Base-by-base conservation (phyloP, 208 protist species). In the Leishmania amazonensis region DNA sequence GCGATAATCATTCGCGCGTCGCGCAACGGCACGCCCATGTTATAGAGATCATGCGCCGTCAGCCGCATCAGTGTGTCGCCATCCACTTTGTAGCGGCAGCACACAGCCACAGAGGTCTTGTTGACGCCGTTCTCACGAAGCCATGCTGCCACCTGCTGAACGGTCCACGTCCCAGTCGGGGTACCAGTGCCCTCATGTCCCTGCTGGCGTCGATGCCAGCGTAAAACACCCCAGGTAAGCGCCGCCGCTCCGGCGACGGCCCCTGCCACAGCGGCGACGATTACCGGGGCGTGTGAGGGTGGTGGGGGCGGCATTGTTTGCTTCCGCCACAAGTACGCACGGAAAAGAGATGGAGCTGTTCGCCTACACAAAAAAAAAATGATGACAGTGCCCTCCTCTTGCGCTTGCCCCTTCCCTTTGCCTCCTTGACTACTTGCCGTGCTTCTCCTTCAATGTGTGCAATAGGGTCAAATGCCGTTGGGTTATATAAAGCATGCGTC, bases 61-160 rank as follows among this genome's bases (percentile, higher is more conserved):
- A 94, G 62, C 24, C 80, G 78, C 47, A 87, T 77, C 67, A 96
- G 80, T 42, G 77, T 83, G 35, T 83, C 76, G 17, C 90, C 90
- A 68, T 90, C 85, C 53, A 93, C 64, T 19, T 86, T 83, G 71
- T 90, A 85, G 31, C 76, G 75, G 17, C 65, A 28, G 71, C 91
- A 88, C 24, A 77, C 67, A 1, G 15, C 64, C 35, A 89, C 65
- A 21, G 85, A 79, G 21, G 45, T 49, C 57, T 82, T 81, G 21
- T 80, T 86, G n/a, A 89, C 85, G 21, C 86, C 88, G 68, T 85
- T 87, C 45, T 86, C 83, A 2, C 74, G 83, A 74, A 96, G 81
- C 90, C 90, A 96, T 68, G 68, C 45, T 53, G 77, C 73, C 49
- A 94, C 93, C 67, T 96, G 81, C 49, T 80, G 80, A 60, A 75